A percentile compares a stretch with the other conserved stretches of the same genome.
Conservation (phyloP, 2,329 filamentous ascomycete genomes). For the Blumeria graminis region DNA sequence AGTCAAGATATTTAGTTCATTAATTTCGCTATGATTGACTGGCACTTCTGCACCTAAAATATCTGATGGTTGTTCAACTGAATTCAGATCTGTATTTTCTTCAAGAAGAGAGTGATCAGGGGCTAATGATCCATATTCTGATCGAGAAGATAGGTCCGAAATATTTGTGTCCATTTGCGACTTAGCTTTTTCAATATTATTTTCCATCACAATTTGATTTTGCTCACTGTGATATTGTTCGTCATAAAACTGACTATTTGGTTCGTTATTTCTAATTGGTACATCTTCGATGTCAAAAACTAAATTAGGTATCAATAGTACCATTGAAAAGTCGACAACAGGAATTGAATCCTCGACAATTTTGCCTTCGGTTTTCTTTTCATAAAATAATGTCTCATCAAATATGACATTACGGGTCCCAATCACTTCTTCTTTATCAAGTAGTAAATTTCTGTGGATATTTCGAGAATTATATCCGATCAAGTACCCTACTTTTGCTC, state of each 20-base stretch:
- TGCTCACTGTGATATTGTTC: background rate
- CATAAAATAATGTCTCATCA: background rate
- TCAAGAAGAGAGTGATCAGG: background rate
- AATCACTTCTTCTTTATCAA: background rate
- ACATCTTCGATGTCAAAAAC: background rate
- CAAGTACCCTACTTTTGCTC: background rate
- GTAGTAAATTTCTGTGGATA: background rate
- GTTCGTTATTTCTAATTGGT: background rate
- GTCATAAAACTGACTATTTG: background rate
- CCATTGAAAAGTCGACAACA: background rate
- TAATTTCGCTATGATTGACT: background rate
- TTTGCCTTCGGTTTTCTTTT: background rate
- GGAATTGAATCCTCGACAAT: background rate
- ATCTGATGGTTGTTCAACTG: background rate
- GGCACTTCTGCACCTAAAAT: background rate
- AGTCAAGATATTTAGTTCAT: background rate
- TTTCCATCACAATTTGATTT: background rate
- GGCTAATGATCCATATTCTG: background rate
- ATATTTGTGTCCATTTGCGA: background rate
- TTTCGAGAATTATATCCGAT: background rate
- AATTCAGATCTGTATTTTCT: background rate
- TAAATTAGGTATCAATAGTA: background rate
- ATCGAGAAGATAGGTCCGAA: background rate
- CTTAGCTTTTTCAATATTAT: background rate
- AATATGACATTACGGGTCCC: background rate